Base-by-base conservation (phyloP, 2,329 filamentous ascomycete genomes). In the Colletotrichum tofieldiae region DNA sequence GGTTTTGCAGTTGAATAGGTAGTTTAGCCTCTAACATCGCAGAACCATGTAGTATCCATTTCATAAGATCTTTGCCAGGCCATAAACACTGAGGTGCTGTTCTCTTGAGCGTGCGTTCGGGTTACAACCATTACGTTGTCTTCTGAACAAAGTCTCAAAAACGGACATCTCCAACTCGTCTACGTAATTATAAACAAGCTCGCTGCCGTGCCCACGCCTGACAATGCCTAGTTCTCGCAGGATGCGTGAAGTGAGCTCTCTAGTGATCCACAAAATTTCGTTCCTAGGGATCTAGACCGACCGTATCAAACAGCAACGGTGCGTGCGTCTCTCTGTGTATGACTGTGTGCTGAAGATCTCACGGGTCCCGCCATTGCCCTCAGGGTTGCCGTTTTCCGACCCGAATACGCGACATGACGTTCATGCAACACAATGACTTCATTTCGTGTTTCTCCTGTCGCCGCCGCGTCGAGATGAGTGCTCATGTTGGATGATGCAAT, bases 331-430 rank as follows among this genome's bases (percentile, higher is more conserved):
- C 23, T 1, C 49, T n/a, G 51, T 6, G 51, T 32, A 26, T 54
- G 29, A 2, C 26, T n/a, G 9, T 12, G 3, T 20, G 32, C 14
- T 26, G n/a, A 39, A 39, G 54, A 9, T 16, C 32, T n/a, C 16
- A 6, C 3, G n/a, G 8, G 2, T 2, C 37, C 9, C 23, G 6
- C 3, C 45, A 41, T 29, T 16, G 5, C 18, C 6, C 14, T 35
- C 6, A 9, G 32, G 23, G 3, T 16, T 39, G 4, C 32, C 49
- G 11, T 51, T 41, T 39, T 14, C 9, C 8, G 5, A 41, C 11
- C 47, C 47, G 47, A 63, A 41, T 63, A 41, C 60, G 47, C 7
- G 32, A 11, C 3, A 43, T 43, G 56, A 60, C 45, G 35, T 14
- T 39, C 45, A 52, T 51, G 32, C 32, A 39, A 39, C 32, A 39